phyloP scores from a whole-genome alignment of 495 filamentous ascomycete species.

The Annulohypoxylon moriforme region DNA sequence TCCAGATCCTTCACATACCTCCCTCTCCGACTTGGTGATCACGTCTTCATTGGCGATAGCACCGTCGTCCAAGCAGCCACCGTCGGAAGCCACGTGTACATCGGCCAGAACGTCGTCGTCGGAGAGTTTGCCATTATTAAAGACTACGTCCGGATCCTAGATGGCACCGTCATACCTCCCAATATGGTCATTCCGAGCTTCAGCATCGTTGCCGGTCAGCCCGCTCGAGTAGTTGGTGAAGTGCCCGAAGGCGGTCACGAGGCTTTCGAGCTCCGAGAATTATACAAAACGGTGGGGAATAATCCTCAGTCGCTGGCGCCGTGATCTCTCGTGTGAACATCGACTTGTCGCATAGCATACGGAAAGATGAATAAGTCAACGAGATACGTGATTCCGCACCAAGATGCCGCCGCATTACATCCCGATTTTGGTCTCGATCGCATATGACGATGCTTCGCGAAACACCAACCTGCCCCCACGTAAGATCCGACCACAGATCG shows the following conservation, averaged over 20 bases:
- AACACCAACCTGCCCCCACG: neutral
- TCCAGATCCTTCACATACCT: constrained; percentile 73
- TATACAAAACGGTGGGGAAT: constrained; percentile 66
- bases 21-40: constrained; percentile 90
- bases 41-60: constrained; percentile 84
- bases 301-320: constrained; percentile 55
- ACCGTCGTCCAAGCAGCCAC: constrained; percentile 81
- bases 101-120: constrained; percentile 78
- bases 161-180: constrained; percentile 81
- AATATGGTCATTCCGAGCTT: constrained; percentile 94
- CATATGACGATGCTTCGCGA: neutral
- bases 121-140: constrained; percentile 90
- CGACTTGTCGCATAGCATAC: neutral
- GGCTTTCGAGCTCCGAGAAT: constrained; percentile 66
- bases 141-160: constrained; percentile 85
- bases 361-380: neutral
- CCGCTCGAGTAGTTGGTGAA: constrained; percentile 85
- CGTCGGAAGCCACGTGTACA: constrained; percentile 83
- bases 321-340: constrained; percentile 36
- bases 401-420: neutral
- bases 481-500: neutral
- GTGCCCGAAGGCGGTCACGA: constrained; percentile 80
- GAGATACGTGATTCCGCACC: neutral
- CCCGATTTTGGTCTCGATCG: neutral
- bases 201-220: constrained; percentile 83